Conservation (phyloP, 2,329 filamentous ascomycete genomes). For the Trichoderma pleuroti region DNA sequence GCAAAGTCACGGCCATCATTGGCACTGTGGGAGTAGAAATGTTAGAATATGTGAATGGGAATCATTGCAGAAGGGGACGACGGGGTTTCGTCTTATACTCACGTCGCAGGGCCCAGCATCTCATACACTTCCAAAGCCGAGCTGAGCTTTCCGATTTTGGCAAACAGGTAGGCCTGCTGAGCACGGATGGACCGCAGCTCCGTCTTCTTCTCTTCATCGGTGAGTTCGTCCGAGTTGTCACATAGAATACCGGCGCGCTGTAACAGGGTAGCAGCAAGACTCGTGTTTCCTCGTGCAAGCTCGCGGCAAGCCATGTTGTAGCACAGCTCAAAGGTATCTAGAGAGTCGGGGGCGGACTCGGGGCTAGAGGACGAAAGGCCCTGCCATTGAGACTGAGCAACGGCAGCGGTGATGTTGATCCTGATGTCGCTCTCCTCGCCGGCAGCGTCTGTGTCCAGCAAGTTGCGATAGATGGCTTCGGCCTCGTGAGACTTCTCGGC, state of each 20-base stretch:
- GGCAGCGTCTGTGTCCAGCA: conserved; percentile 45
- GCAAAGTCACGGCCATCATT: conserved; percentile 58
- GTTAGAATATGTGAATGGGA: neutral
- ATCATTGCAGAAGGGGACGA: neutral
- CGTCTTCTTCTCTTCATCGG: conserved; percentile 67
- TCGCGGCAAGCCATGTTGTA: conserved; percentile 76
- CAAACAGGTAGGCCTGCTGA: conserved; percentile 71
- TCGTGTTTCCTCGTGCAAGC: conserved; percentile 66
- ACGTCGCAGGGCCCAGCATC: conserved; percentile 61
- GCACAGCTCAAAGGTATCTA: conserved; percentile 75
- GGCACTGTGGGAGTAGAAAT: neutral
- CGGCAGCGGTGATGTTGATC: conserved; percentile 71
- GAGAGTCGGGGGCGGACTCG: conserved; percentile 52
- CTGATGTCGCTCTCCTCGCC: conserved; percentile 66
- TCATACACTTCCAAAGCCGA: conserved; percentile 63
- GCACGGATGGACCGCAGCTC: conserved; percentile 73
- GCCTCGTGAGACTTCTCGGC: conserved; percentile 69
- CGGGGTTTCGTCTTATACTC: conserved; percentile 33
- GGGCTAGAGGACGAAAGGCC: conserved; percentile 41
- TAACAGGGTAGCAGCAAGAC: conserved; percentile 61
- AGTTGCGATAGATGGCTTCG: conserved; percentile 57
- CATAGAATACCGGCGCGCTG: conserved; percentile 69
- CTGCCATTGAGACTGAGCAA: conserved; percentile 70
- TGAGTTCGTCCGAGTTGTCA: conserved; percentile 68
- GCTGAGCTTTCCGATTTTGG: conserved; percentile 60